phyloP scores from a whole-genome alignment of 345 rosid species.

The Rhodamnia argentea region DNA sequence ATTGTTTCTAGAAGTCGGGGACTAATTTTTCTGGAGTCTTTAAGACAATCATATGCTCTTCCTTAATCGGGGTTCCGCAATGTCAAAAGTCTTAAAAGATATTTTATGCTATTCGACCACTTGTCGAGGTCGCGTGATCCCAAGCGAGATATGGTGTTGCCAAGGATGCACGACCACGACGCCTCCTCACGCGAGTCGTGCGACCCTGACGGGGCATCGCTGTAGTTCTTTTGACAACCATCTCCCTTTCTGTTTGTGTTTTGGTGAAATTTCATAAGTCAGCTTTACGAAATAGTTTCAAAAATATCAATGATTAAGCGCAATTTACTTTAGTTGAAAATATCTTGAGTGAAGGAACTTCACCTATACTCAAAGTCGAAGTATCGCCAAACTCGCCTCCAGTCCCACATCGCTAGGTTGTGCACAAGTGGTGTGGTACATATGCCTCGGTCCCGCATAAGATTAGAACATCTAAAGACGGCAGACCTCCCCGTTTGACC shows the following conservation, averaged over 20 bases:
- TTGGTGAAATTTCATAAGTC: no score
- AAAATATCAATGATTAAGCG: no score
- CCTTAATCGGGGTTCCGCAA: background rate
- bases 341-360: no score
- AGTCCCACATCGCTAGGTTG: background rate
- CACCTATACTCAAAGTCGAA: no score
- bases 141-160: background rate
- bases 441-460: background rate
- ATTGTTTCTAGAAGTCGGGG: background rate
- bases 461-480: rapidly evolving
- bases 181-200: background rate
- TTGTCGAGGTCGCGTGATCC: background rate
- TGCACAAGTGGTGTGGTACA: background rate
- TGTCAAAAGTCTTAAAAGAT: background rate
- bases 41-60: background rate
- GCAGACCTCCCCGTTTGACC: background rate
- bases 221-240: background rate
- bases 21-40: background rate
- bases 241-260: no score
- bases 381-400: no score
- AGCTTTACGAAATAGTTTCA: no score
- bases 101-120: background rate
- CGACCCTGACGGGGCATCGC: background rate
- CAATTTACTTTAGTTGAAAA: no score
- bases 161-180: background rate